Percentiles rank a stretch among this genome's conserved stretches.
Conservation (phyloP, 75 land plant genomes). For the Pinus tabuliformis region DNA sequence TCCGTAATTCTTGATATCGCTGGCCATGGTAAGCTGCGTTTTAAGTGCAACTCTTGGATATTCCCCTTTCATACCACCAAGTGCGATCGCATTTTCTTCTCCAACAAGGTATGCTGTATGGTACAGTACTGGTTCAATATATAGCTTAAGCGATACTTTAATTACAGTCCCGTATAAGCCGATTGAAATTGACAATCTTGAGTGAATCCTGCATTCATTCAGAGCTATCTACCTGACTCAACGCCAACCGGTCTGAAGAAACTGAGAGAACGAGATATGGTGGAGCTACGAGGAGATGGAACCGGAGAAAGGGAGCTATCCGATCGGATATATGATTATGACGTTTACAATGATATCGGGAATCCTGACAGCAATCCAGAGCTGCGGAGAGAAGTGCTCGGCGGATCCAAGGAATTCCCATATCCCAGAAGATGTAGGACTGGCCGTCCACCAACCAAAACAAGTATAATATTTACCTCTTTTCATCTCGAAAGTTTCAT, state of each 20-base stretch:
- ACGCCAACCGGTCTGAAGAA: slow-evolving; percentile 47
- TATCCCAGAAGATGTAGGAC: background rate
- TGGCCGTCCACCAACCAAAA: background rate
- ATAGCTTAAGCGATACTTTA: too few relatives aligned
- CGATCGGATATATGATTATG: slow-evolving; percentile 28
- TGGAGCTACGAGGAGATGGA: slow-evolving; percentile 16
- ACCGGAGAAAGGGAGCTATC: slow-evolving; percentile 12
- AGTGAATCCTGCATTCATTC: background rate
- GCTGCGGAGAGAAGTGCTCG: background rate
- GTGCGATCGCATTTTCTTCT: slow-evolving; percentile 22
- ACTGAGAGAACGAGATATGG: slow-evolving; percentile 46
- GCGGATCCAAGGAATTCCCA: background rate
- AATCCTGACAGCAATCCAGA: background rate
- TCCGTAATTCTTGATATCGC: slow-evolving; percentile 20
- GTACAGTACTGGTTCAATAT: too few relatives aligned
- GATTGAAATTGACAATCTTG: too few relatives aligned
- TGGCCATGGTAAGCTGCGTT: background rate
- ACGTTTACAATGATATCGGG: slow-evolving; percentile 20
- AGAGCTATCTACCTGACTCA: slow-evolving; percentile 53
- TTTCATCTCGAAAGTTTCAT: too few relatives aligned
- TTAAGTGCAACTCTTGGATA: slow-evolving; percentile 33
- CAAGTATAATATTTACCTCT: background rate
- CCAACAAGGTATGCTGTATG: slow-evolving; percentile 8
- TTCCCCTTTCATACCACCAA: slow-evolving; percentile 3
- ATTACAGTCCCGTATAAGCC: too few relatives aligned